These are phyloP conservation scores for Juglanconis oblonga DNA, from an alignment of 2,329 filamentous ascomycete species.

Conservation along the genomic window DNA sequence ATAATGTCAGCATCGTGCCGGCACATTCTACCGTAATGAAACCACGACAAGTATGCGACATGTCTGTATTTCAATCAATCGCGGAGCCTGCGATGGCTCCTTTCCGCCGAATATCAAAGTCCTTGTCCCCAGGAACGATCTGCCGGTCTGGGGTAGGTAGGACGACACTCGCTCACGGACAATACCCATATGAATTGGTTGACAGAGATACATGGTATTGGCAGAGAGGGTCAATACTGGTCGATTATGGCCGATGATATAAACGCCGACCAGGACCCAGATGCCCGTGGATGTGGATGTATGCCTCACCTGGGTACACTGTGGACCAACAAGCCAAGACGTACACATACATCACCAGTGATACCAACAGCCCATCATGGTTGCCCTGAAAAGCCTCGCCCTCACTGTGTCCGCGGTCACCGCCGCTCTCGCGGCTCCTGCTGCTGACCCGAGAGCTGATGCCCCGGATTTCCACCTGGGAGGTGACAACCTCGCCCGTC, in stretches of 20 bases:
- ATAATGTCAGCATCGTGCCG: background rate
- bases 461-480: constrained; percentile 27
- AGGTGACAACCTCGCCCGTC: constrained; percentile 23
- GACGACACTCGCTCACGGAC: no score
- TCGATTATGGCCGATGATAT: no score
- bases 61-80: background rate
- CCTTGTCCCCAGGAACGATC: background rate
- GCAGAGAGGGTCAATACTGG: no score
- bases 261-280: no score
- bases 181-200: background rate
- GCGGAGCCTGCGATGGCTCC: background rate
- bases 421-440: constrained; percentile 23
- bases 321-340: background rate
- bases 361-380: constrained; percentile 21
- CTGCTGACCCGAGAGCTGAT: constrained; percentile 18
- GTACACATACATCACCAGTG: background rate
- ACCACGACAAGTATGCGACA: background rate
- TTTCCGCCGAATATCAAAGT: background rate
- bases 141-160: background rate
- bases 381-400: constrained; percentile 22
- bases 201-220: no score
- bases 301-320: background rate
- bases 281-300: background rate
- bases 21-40: background rate
- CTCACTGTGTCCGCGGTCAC: constrained; percentile 24